Conservation (phyloP, 768 basidiomycete genomes). For the Trametes maxima region DNA sequence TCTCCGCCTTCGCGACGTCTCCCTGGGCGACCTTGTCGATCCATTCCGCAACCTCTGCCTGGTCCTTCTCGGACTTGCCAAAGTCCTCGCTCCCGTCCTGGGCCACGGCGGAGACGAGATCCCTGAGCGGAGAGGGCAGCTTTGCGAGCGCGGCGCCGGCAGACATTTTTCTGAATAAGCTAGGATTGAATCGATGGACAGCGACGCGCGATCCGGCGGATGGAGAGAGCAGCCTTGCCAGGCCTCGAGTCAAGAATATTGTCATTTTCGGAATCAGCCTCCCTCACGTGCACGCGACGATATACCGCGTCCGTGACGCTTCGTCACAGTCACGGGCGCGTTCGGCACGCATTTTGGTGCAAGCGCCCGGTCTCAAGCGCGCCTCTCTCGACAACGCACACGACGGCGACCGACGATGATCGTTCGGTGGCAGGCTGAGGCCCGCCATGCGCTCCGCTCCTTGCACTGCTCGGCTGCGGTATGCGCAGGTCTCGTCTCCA, state of each 20-base stretch:
- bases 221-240: conserved; percentile 12
- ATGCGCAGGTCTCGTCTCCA: conserved; percentile 37
- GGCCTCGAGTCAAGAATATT: conserved; percentile 15
- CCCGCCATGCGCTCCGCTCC: conserved; percentile 32
- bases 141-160: conserved; percentile 28
- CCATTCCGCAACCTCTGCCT: conserved; percentile 68
- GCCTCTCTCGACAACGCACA: neutral
- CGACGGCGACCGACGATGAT: conserved; percentile 14
- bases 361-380: neutral
- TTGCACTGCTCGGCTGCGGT: conserved; percentile 52
- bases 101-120: conserved; percentile 51
- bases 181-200: conserved; percentile 14
- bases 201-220: conserved; percentile 2
- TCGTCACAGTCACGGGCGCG: conserved; percentile 12
- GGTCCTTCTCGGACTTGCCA: conserved; percentile 63
- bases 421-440: conserved; percentile 18
- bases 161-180: conserved; percentile 30
- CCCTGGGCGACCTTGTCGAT: conserved; percentile 62
- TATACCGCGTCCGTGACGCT: conserved; percentile 18
- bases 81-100: conserved; percentile 45
- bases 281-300: conserved; percentile 23
- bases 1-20: conserved; percentile 47
- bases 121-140: conserved; percentile 36
- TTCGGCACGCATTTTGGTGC: conserved; percentile 3
- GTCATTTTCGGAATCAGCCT: conserved; percentile 20